phyloP scores from a whole-genome alignment of 768 basidiomycete species.

The Podaxis sp. region DNA sequence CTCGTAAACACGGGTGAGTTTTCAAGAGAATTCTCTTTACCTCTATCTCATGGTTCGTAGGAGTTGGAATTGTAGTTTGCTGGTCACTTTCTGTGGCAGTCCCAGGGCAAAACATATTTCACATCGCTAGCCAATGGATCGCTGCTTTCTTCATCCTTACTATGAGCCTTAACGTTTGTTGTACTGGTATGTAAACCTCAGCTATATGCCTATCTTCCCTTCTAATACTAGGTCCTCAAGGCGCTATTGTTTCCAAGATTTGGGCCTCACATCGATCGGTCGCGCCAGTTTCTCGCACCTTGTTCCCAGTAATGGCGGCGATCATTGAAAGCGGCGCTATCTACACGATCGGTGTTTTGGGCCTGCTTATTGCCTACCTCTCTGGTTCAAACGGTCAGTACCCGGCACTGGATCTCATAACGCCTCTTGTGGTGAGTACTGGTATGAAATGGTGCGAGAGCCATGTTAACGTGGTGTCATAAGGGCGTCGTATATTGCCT shows the following conservation, averaged over 20 bases:
- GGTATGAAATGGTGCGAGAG: neutral
- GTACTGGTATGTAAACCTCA: neutral
- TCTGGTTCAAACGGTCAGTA: conserved; percentile 2
- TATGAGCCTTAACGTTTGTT: conserved; percentile 4
- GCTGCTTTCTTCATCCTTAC: conserved; percentile 1
- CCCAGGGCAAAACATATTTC: neutral
- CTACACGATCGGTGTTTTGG: neutral
- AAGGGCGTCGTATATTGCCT: conserved; percentile 4
- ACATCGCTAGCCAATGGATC: neutral
- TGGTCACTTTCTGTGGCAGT: neutral
- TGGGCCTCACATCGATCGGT: neutral
- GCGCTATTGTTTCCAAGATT: conserved; percentile 1
- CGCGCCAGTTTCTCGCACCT: neutral
- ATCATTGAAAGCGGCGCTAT: conserved; percentile 6
- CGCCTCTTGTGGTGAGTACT: conserved; percentile 2
- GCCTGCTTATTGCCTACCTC: neutral
- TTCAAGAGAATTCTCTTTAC: neutral
- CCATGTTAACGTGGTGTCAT: neutral
- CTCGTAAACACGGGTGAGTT: neutral
- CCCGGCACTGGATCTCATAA: conserved; percentile 1
- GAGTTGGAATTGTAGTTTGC: neutral
- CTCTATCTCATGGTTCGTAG: neutral
- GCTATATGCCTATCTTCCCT: neutral
- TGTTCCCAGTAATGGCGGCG: neutral
- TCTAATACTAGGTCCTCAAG: neutral